Conservation (phyloP, 2,329 filamentous ascomycete genomes). For the Reticulascus tulasneorum region DNA sequence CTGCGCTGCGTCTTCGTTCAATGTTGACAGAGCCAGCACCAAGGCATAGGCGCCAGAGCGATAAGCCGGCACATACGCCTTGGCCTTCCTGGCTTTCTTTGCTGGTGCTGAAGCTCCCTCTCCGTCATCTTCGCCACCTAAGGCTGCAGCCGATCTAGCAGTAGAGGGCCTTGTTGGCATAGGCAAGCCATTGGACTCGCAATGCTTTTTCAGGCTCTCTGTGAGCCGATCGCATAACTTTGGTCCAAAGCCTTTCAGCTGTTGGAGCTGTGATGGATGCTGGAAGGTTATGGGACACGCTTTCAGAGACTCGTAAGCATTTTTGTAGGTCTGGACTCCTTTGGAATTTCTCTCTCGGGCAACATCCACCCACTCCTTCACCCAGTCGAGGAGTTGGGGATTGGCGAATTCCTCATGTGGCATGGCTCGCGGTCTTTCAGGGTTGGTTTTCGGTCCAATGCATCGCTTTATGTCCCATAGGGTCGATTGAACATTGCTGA, state of each 20-base stretch:
- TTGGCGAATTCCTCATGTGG: constrained; percentile 56
- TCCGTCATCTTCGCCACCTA: constrained; percentile 29
- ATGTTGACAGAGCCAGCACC: constrained; percentile 59
- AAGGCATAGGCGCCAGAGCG: constrained; percentile 74
- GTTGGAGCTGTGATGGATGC: constrained; percentile 69
- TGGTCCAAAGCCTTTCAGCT: constrained; percentile 70
- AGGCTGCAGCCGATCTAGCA: constrained; percentile 26
- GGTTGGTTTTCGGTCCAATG: too few relatives aligned
- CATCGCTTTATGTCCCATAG: too few relatives aligned
- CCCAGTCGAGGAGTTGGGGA: constrained; percentile 66
- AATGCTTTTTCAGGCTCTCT: constrained; percentile 56
- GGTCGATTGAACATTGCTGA: too few relatives aligned
- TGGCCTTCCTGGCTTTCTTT: constrained; percentile 58
- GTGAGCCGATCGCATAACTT: constrained; percentile 69
- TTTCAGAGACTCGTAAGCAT: constrained; percentile 73
- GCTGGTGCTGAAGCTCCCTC: constrained; percentile 32
- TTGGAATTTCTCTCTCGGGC: constrained; percentile 68
- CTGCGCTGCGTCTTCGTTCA: constrained; percentile 48
- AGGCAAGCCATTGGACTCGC: constrained; percentile 61
- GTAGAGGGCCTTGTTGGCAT: constrained; percentile 57
- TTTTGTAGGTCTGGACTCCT: constrained; percentile 66
- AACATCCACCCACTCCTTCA: constrained; percentile 72
- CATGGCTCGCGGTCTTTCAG: too few relatives aligned
- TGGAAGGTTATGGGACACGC: constrained; percentile 66
- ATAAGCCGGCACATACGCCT: constrained; percentile 66